Percentiles rank a stretch among this genome's conserved stretches.
phyloP scores from a whole-genome alignment of 2,329 filamentous ascomycete genomes.

The Xylaria sp. region DNA sequence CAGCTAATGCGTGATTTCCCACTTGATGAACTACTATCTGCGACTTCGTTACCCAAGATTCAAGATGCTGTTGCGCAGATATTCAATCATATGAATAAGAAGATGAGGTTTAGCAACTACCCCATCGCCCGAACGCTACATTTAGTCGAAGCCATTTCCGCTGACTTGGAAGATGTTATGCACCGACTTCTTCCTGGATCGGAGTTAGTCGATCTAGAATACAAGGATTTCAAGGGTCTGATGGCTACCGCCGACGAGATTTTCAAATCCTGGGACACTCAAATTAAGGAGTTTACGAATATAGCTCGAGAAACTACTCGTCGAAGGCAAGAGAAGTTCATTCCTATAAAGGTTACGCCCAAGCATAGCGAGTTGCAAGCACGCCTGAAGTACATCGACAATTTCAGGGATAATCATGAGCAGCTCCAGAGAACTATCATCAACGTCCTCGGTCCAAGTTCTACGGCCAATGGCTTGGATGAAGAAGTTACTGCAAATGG shows the following conservation, averaged over 20 bases:
- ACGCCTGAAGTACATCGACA: conserved; percentile 89
- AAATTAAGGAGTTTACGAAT: conserved; percentile 96
- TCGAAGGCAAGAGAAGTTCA: conserved; percentile 95
- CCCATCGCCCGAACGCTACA: conserved; percentile 89
- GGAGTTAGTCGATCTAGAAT: conserved; percentile 89
- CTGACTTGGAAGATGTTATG: conserved; percentile 84
- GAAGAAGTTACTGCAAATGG: conserved; percentile 62
- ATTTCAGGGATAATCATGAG: conserved; percentile 96
- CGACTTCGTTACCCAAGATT: conserved; percentile 85
- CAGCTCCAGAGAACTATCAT: conserved; percentile 96
- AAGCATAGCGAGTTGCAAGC: conserved; percentile 89
- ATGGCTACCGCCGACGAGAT: conserved; percentile 86
- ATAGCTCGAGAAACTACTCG: conserved; percentile 94
- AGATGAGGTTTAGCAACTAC: conserved; percentile 94
- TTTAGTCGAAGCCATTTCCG: conserved; percentile 96
- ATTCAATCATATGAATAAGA: conserved; percentile 96
- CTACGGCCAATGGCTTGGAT: conserved; percentile 58
- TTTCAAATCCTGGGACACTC: conserved; percentile 93
- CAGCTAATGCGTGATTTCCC: conserved; percentile 98
- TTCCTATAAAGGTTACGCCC: conserved; percentile 93
- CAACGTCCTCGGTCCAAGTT: conserved; percentile 87
- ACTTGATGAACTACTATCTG: conserved; percentile 90
- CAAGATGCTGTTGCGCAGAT: conserved; percentile 89
- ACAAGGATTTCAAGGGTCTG: conserved; percentile 83
- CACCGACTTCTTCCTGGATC: conserved; percentile 85